Conservation (phyloP, 257 asterid species). For the Voacanga thouarsii region DNA sequence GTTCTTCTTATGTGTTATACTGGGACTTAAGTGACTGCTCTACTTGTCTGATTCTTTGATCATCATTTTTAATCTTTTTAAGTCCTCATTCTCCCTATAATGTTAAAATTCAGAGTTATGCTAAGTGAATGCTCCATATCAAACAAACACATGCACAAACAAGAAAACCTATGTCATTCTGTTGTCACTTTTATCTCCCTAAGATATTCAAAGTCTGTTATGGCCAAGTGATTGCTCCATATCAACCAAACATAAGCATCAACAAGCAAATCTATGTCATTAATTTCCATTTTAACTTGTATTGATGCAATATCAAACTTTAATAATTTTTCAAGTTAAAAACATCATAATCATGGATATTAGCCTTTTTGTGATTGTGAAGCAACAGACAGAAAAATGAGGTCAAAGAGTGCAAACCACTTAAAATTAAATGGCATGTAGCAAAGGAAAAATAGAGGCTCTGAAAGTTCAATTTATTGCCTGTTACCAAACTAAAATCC, state of each 20-base stretch:
- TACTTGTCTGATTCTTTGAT: not conserved
- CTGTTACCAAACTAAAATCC: not conserved
- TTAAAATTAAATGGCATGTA: not conserved
- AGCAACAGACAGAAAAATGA: not conserved
- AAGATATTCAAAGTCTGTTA: not conserved
- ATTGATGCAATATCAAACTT: too few relatives aligned
- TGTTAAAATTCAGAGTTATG: not conserved
- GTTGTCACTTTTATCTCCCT: not conserved
- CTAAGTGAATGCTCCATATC: not conserved
- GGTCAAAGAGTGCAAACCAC: not conserved
- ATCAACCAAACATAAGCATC: not conserved
- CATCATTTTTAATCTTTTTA: not conserved
- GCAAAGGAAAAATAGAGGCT: not conserved
- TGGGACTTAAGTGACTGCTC: constrained; percentile 4
- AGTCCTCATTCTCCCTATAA: not conserved
- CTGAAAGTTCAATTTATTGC: not conserved
- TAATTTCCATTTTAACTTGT: too few relatives aligned
- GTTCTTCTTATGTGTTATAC: constrained; percentile 15
- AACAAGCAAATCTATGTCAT: not conserved
- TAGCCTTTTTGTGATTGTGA: not conserved
- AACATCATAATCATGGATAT: not conserved
- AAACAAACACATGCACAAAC: not conserved
- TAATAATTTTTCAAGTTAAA: not conserved
- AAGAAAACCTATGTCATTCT: not conserved
- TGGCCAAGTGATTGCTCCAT: not conserved